Evolutionary conservation across 805 yeast species (phyloP).

Genomic region (Wickerhamiella musiphila): DNA sequence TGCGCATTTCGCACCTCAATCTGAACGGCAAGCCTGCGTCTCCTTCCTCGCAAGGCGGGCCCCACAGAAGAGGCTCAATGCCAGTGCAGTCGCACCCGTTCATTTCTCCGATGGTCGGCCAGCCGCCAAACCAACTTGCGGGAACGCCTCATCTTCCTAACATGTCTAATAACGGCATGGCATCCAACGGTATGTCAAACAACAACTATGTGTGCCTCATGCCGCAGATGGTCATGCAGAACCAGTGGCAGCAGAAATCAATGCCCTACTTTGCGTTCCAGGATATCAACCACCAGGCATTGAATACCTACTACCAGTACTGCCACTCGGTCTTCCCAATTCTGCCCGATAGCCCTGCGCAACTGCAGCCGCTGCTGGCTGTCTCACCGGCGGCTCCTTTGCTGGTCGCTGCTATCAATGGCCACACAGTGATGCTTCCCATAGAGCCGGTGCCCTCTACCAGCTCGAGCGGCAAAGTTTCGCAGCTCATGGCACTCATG

Average conservation of each 20-base stretch:
- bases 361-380: slow-evolving; percentile 18
- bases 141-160: no score
- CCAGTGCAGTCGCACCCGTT: no score
- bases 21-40: neutral
- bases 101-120: no score
- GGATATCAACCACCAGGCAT: slow-evolving; percentile 5
- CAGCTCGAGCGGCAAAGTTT: slow-evolving; percentile 7
- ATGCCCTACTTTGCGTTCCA: no score
- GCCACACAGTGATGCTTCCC: slow-evolving; percentile 8
- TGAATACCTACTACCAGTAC: slow-evolving; percentile 22
- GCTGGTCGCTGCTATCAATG: slow-evolving; percentile 17
- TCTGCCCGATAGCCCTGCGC: slow-evolving; percentile 21
- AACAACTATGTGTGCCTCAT: no score
- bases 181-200: no score
- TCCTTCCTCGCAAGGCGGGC: neutral
- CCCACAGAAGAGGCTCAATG: neutral
- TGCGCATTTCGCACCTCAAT: no score
- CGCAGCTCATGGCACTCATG: slow-evolving; percentile 21
- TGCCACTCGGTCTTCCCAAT: slow-evolving; percentile 25
- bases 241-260: no score
- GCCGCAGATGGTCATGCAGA: no score
- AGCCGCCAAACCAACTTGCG: no score
- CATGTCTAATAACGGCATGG: no score
- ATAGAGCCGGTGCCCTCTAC: no score
- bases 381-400: slow-evolving; percentile 13